Base-by-base conservation (phyloP, 148 eudicot genomes). In the Camellia granthamiana region DNA sequence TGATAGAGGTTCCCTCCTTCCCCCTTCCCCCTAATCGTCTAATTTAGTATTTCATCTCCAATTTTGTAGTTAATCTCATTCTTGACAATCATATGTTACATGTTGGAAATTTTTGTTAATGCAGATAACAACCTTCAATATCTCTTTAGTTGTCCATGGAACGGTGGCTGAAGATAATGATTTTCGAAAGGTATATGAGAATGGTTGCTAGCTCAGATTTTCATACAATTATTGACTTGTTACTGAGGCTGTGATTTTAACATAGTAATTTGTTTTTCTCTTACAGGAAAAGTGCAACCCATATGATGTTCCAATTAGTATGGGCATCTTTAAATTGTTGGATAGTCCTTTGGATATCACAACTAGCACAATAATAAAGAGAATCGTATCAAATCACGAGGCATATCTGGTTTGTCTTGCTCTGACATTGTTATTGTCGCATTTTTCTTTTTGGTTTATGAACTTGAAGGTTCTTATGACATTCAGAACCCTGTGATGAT, bases 311-410 rank as follows among this genome's bases (percentile, higher is more conserved):
- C 97, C 99, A 14, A 87, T 82, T 38, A 88, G 87, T 82, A 77
- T 96, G 95, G 92, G 85, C 68, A 91, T 93, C 77, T 90, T 91
- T 79, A 86, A 89, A 88, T 83, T 86, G 67, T 83, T 96, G 79
- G 98, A 93, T 54, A 96, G 99, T 87, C 97, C 99, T 21, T 86
- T 96, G 83, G 99, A 93, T 77, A 87, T 96, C 75, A 92, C 97
- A 19, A 96, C 99, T 2, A 88, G 94, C 82, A 96, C 99, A 65
- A 96, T 96, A 13, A 96, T 96, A 61, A 91, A 54, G 87, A 92
- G 99, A 83, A 96, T 96, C 55, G 97, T 96, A 61, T 86, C 99
- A 61, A 96, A 96, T 81, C 97, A 96, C 55, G 99, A 96, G 80
- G 97, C 99, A 54, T 96, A 91, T 84, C 98, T 92, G 98, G 99